Evolutionary conservation across 2,329 filamentous ascomycete species (phyloP).

Genomic region (Claviceps lovelessii): DNA sequence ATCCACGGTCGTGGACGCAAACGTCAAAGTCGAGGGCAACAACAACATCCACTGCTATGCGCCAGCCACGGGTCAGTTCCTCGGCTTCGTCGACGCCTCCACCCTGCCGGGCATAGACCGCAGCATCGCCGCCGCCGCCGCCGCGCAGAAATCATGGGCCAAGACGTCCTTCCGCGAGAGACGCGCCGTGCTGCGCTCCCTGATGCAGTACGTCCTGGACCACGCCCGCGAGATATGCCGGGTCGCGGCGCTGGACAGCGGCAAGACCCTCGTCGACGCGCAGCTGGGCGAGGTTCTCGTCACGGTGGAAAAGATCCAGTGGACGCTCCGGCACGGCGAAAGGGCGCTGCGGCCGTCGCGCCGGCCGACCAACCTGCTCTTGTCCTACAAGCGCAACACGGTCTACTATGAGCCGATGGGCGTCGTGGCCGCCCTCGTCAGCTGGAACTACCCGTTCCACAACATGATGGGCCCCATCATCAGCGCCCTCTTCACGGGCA

Average conservation of each 20-base stretch:
- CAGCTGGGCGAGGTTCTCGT: conserved; percentile 89
- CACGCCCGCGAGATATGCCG: conserved; percentile 79
- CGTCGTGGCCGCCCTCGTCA: conserved; percentile 81
- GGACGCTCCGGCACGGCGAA: conserved; percentile 87
- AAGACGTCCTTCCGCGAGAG: conserved; percentile 64
- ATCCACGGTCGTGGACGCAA: conserved; percentile 42
- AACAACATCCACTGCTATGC: conserved; percentile 70
- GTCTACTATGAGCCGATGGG: conserved; percentile 86
- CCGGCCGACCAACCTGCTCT: conserved; percentile 77
- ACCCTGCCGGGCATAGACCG: conserved; percentile 66
- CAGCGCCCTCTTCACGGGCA: conserved; percentile 78
- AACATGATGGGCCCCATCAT: conserved; percentile 88
- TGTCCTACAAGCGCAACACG: conserved; percentile 89
- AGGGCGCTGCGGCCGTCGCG: conserved; percentile 55
- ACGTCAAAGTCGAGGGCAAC: conserved; percentile 50
- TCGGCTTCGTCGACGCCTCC: conserved; percentile 65
- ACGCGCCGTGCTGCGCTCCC: conserved; percentile 61
- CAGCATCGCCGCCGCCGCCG: conserved; percentile 56
- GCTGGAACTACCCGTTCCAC: conserved; percentile 96
- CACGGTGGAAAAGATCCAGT: conserved; percentile 83
- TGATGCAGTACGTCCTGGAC: conserved; percentile 72
- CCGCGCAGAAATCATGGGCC: conserved; percentile 66
- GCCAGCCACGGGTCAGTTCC: conserved; percentile 73
- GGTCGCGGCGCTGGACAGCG: conserved; percentile 79
- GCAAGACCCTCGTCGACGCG: conserved; percentile 92